phyloP scores from a whole-genome alignment of 805 yeast species.

The Cyberlindnera nakhonratchasimensis region DNA sequence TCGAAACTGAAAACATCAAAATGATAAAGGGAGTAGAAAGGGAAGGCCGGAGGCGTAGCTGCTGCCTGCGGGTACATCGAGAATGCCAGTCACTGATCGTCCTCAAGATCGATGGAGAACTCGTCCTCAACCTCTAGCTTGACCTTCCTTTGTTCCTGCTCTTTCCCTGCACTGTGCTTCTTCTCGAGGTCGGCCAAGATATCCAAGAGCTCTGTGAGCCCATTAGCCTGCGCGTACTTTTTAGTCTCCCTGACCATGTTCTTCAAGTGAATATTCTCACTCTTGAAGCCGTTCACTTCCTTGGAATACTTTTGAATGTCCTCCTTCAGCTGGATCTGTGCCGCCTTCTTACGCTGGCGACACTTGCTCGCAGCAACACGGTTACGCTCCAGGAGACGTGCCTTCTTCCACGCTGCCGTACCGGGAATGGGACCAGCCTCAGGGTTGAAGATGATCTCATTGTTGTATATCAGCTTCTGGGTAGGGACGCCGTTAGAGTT shows the following conservation, averaged over 20 bases:
- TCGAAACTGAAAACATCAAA: no score
- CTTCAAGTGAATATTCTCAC: slow-evolving; percentile 28
- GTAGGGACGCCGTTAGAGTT: slow-evolving; percentile 34
- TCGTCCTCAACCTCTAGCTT: neutral
- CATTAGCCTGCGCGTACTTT: slow-evolving; percentile 2
- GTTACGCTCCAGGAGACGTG: slow-evolving; percentile 56
- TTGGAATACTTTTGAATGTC: slow-evolving; percentile 48
- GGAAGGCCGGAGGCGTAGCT: no score
- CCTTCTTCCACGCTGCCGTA: slow-evolving; percentile 66
- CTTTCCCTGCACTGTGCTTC: neutral
- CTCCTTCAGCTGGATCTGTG: slow-evolving; percentile 63
- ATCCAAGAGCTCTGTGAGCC: slow-evolving; percentile 3
- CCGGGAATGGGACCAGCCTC: slow-evolving; percentile 59
- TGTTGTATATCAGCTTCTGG: slow-evolving; percentile 45
- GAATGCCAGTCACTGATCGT: neutral
- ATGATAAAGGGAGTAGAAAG: no score
- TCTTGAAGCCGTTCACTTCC: slow-evolving; percentile 39
- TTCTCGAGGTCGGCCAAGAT: neutral
- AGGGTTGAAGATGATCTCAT: slow-evolving; percentile 47
- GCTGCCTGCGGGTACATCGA: no score
- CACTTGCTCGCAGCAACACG: slow-evolving; percentile 69
- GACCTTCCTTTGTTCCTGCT: no score
- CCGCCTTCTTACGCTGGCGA: slow-evolving; percentile 63
- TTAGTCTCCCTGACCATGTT: slow-evolving; percentile 6
- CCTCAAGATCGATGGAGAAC: neutral